Conservation (phyloP, 768 basidiomycete genomes). For the Basidioascus undulatus region DNA sequence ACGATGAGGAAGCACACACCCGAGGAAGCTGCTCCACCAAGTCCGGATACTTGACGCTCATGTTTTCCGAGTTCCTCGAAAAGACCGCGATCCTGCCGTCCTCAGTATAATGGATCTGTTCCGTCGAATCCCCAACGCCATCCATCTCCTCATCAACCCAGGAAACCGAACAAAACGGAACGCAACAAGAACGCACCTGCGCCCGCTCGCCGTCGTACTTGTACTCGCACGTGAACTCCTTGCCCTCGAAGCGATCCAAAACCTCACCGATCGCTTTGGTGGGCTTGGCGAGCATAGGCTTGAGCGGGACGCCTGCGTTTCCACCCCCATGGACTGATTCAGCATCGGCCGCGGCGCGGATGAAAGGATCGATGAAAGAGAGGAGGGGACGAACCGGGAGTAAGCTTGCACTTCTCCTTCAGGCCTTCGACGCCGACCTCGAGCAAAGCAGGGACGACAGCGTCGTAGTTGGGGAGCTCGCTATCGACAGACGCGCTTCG, state of each 20-base stretch:
- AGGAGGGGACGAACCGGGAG: slow-evolving; percentile 33
- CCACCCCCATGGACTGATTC: background rate
- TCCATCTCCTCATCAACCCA: no score
- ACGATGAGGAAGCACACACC: slow-evolving; percentile 24
- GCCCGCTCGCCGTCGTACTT: slow-evolving; percentile 98
- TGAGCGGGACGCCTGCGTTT: slow-evolving; percentile 62
- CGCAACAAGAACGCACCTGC: slow-evolving; percentile 27
- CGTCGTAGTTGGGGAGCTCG: slow-evolving; percentile 77
- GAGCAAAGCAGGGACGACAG: slow-evolving; percentile 72
- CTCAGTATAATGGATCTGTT: slow-evolving; percentile 57
- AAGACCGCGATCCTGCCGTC: slow-evolving; percentile 75
- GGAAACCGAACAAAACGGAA: no score
- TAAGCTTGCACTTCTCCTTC: slow-evolving; percentile 56
- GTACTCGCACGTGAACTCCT: slow-evolving; percentile 93
- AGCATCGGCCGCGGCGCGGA: background rate
- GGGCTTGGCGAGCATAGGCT: slow-evolving; percentile 97
- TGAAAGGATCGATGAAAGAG: background rate
- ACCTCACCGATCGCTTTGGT: slow-evolving; percentile 98
- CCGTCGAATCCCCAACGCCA: background rate
- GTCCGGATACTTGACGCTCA: slow-evolving; percentile 98
- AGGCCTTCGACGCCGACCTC: slow-evolving; percentile 48
- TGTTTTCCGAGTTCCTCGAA: slow-evolving; percentile 80
- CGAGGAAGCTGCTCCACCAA: slow-evolving; percentile 77
- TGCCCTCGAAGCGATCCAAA: slow-evolving; percentile 83
- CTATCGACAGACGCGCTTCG: no score